Conservation (phyloP, 1,139 yeast species). For the Lodderomyces jiufengensis region DNA sequence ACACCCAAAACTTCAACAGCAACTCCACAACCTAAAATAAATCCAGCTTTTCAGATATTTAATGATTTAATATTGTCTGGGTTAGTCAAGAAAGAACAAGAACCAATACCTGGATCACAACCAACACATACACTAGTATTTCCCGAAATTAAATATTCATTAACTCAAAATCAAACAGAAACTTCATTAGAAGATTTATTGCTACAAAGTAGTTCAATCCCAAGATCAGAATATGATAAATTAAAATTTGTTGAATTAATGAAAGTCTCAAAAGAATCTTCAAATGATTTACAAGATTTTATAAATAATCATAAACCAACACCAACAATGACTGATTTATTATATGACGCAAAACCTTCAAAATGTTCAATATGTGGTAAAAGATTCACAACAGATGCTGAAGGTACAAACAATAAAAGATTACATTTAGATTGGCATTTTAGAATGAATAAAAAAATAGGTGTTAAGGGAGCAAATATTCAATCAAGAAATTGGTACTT, state of each 20-base stretch:
- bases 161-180: slow-evolving; percentile 18
- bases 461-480: slow-evolving; percentile 36
- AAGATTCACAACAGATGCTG: slow-evolving; percentile 63
- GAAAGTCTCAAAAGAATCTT: slow-evolving; percentile 20
- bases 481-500: slow-evolving; percentile 85
- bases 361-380: slow-evolving; percentile 92
- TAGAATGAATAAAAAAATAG: slow-evolving; percentile 77
- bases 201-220: slow-evolving; percentile 18
- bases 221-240: slow-evolving; percentile 32
- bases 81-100: slow-evolving; percentile 39
- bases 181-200: slow-evolving; percentile 35
- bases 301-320: slow-evolving; percentile 33
- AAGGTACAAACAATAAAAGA: slow-evolving; percentile 53
- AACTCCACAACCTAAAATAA: slow-evolving; percentile 11
- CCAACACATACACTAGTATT: slow-evolving; percentile 35
- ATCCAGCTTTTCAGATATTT: slow-evolving; percentile 22
- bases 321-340: slow-evolving; percentile 26
- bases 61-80: slow-evolving; percentile 35
- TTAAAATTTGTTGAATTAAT: slow-evolving; percentile 27
- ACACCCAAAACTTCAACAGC: slow-evolving; percentile 10
- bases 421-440: slow-evolving; percentile 95
- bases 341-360: slow-evolving; percentile 64
- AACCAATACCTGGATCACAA: slow-evolving; percentile 41
- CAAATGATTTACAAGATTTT: slow-evolving; percentile 32
- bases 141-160: slow-evolving; percentile 32